Evolutionary conservation across 140 eudicot species (phyloP).

Genomic region (Senecio squalidus): DNA sequence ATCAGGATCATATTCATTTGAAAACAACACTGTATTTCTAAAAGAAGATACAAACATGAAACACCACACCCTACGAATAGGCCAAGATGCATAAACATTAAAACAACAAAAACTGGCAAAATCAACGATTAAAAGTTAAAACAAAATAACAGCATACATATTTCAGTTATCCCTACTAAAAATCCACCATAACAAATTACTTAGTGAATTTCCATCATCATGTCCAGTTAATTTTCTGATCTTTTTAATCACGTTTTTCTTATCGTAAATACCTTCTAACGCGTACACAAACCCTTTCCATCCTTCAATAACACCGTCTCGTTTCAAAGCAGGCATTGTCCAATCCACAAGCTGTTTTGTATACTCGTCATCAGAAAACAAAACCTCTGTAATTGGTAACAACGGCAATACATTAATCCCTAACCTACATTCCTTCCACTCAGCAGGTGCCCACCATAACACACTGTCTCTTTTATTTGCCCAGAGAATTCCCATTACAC

Average conservation of each 20-base stretch:
- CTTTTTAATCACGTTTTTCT: slow-evolving; percentile 9
- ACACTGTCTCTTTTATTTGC: slow-evolving; percentile 20
- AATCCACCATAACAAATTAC: slow-evolving; percentile 28
- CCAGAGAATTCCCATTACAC: slow-evolving; percentile 21
- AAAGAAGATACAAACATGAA: no score
- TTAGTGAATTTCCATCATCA: slow-evolving; percentile 32
- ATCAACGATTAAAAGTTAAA: slow-evolving; percentile 25
- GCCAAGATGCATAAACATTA: no score
- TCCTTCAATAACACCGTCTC: slow-evolving; percentile 20
- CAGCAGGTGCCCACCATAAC: slow-evolving; percentile 23
- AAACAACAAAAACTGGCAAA: no score
- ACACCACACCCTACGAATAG: no score
- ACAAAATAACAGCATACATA: slow-evolving; percentile 51
- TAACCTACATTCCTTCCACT: neutral
- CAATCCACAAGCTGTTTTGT: slow-evolving; percentile 19
- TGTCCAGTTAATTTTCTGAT: slow-evolving; percentile 18
- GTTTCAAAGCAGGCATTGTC: slow-evolving; percentile 13
- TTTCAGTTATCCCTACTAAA: slow-evolving; percentile 22
- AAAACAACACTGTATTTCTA: no score
- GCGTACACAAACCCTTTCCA: slow-evolving; percentile 25
- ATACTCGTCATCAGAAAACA: slow-evolving; percentile 19
- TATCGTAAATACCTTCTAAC: slow-evolving; percentile 24
- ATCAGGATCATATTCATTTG: no score
- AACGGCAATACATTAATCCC: slow-evolving; percentile 19
- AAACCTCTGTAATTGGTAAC: slow-evolving; percentile 7